Evolutionary conservation across 202 grass and related monocot genomes (phyloP).

Genomic region (Panicum virgatum): DNA sequence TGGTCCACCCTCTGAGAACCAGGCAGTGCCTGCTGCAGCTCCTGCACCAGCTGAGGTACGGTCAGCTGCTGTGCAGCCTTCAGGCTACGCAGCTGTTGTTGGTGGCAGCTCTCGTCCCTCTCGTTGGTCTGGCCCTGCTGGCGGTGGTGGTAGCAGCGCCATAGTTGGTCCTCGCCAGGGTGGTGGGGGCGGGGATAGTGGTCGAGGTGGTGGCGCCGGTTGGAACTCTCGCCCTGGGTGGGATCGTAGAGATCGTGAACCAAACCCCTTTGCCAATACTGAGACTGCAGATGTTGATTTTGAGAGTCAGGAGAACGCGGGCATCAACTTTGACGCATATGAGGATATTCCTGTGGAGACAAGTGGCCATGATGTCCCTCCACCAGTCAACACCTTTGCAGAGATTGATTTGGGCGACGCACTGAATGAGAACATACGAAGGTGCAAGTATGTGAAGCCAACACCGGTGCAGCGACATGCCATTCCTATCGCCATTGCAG

Average conservation of each 20-base stretch:
- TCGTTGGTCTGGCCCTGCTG: constrained; percentile 41
- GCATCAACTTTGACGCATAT: constrained; percentile 98
- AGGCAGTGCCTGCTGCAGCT: constrained; percentile 21
- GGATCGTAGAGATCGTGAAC: constrained; percentile 73
- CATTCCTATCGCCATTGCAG: constrained; percentile 77
- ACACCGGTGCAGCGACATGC: constrained; percentile 94
- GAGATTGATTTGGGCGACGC: constrained; percentile 91
- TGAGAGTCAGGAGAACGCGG: constrained; percentile 56
- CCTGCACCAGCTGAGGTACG: constrained; percentile 32
- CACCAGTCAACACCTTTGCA: constrained; percentile 80
- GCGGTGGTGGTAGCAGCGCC: background rate
- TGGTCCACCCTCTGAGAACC: constrained; percentile 25
- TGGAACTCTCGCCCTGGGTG: constrained; percentile 65
- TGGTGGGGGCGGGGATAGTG: background rate
- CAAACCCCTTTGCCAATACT: constrained; percentile 65
- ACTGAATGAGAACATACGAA: constrained; percentile 86
- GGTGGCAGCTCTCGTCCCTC: constrained; percentile 44
- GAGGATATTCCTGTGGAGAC: constrained; percentile 98
- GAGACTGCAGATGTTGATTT: constrained; percentile 44
- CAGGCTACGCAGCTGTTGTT: constrained; percentile 38
- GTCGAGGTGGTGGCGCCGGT: constrained; percentile 14
- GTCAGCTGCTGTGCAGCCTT: constrained; percentile 25
- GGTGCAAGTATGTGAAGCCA: constrained; percentile 94
- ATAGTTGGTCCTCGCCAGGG: constrained; percentile 30
- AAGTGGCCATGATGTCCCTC: constrained; percentile 81